Conservation (phyloP, 2,329 filamentous ascomycete genomes). For the Pestalotiopsis sp. region DNA sequence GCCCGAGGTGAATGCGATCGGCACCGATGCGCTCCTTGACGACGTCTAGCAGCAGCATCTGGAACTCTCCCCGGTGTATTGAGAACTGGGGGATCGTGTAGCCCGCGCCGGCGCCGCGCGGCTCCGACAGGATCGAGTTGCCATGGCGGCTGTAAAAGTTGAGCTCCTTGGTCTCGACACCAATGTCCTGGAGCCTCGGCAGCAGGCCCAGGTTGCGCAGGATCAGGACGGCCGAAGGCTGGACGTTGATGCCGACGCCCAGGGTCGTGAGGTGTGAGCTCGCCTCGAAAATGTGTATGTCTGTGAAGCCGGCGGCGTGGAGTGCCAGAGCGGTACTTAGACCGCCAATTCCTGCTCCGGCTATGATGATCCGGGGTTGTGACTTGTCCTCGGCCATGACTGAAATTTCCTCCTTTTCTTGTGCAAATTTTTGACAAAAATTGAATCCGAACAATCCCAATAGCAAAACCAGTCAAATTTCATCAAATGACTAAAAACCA, state of each 20-base stretch:
- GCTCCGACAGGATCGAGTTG: slow-evolving; percentile 43
- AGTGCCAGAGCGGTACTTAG: slow-evolving; percentile 28
- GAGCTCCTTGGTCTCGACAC: slow-evolving; percentile 43
- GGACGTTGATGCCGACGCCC: slow-evolving; percentile 49
- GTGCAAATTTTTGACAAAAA: not conserved
- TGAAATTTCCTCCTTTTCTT: not conserved
- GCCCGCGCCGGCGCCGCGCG: slow-evolving; percentile 40
- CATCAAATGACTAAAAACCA: not conserved
- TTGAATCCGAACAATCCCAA: not conserved
- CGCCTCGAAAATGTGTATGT: slow-evolving; percentile 46
- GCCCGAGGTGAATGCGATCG: slow-evolving; percentile 39
- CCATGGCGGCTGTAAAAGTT: slow-evolving; percentile 48
- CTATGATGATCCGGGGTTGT: slow-evolving; percentile 29
- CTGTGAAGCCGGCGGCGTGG: slow-evolving; percentile 35
- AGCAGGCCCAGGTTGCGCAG: slow-evolving; percentile 44
- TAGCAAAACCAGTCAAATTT: not conserved
- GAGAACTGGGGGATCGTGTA: slow-evolving; percentile 45
- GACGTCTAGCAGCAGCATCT: slow-evolving; percentile 43
- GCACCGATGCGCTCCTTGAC: slow-evolving; percentile 42
- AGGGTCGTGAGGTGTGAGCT: slow-evolving; percentile 41
- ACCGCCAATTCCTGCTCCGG: slow-evolving; percentile 33
- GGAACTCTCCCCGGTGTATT: slow-evolving; percentile 47
- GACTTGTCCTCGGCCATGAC: not conserved
- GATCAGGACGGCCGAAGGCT: slow-evolving; percentile 46
- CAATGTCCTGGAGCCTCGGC: slow-evolving; percentile 39